phyloP scores from a whole-genome alignment of 768 basidiomycete species.

The Boletus edulis region DNA sequence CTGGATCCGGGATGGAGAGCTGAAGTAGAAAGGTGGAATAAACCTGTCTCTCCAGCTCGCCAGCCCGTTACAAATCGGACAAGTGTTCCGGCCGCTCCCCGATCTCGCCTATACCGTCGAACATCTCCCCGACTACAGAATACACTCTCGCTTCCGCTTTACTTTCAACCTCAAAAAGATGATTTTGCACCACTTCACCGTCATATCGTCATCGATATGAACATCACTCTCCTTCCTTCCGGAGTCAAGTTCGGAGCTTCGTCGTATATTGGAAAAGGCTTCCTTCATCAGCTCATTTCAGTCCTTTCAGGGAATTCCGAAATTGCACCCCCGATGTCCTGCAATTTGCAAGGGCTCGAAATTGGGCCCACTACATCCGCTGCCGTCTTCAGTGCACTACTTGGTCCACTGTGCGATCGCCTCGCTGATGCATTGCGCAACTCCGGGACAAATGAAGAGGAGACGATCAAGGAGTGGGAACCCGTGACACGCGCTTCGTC shows the following conservation, averaged over 20 bases:
- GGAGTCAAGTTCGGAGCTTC: slow-evolving; percentile 49
- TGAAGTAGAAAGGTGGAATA: slow-evolving; percentile 33
- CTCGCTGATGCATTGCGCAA: slow-evolving; percentile 39
- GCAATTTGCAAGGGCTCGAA: slow-evolving; percentile 39
- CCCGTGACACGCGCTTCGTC: slow-evolving; percentile 38
- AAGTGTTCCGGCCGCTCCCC: slow-evolving; percentile 4
- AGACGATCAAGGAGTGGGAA: slow-evolving; percentile 38
- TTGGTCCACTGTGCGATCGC: slow-evolving; percentile 48
- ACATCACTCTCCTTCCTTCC: slow-evolving; percentile 46
- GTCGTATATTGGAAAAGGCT: slow-evolving; percentile 60
- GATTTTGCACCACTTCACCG: slow-evolving; percentile 5
- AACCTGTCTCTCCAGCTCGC: slow-evolving; percentile 13
- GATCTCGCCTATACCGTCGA: slow-evolving; percentile 15
- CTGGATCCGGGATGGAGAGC: slow-evolving; percentile 39
- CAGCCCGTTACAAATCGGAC: slow-evolving; percentile 6
- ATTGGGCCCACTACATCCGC: slow-evolving; percentile 43
- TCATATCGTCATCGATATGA: slow-evolving; percentile 46
- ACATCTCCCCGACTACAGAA: slow-evolving; percentile 7
- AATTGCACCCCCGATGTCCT: slow-evolving; percentile 28
- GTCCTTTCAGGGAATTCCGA: slow-evolving; percentile 31
- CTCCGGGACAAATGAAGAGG: slow-evolving; percentile 24
- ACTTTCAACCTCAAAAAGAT: slow-evolving; percentile 14
- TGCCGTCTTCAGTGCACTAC: slow-evolving; percentile 41
- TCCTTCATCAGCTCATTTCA: slow-evolving; percentile 56
- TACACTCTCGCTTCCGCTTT: slow-evolving; percentile 12